Percentiles rank a stretch among this genome's conserved stretches.
Evolutionary conservation across 805 yeast species (phyloP).

Genomic region (Hanseniaspora clermontiae): DNA sequence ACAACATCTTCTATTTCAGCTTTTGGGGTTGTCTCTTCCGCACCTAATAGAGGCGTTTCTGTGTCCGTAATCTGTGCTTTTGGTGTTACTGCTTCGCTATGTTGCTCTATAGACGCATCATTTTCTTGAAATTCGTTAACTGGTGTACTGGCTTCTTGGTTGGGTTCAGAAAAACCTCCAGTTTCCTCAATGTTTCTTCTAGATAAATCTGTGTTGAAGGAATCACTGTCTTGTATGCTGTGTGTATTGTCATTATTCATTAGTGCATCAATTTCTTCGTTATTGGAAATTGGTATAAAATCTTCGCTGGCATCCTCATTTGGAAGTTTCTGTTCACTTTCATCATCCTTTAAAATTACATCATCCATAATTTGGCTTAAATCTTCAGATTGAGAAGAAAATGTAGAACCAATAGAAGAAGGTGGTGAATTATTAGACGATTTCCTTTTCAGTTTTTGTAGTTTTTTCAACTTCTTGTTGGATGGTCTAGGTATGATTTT

Average conservation of each 20-base stretch:
- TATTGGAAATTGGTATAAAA: not conserved
- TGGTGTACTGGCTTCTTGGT: not conserved
- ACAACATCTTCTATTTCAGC: too few relatives aligned
- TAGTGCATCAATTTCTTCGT: not conserved
- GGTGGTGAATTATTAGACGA: not conserved
- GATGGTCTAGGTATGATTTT: slow-evolving; percentile 1
- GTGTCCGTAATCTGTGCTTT: too few relatives aligned
- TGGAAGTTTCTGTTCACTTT: not conserved
- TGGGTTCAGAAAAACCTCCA: not conserved
- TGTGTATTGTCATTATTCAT: not conserved
- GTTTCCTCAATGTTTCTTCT: not conserved
- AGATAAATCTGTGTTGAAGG: not conserved
- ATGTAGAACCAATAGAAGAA: not conserved
- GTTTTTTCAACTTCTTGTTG: slow-evolving; percentile 1
- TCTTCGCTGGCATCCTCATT: not conserved
- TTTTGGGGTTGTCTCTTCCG: too few relatives aligned
- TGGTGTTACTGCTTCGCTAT: too few relatives aligned
- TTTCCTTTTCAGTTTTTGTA: slow-evolving; percentile 1
- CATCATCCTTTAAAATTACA: not conserved
- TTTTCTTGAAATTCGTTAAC: not conserved
- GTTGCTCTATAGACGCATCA: too few relatives aligned
- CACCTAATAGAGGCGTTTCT: too few relatives aligned
- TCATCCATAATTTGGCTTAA: not conserved
- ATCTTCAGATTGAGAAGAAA: not conserved
- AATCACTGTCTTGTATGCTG: not conserved